phyloP scores from a whole-genome alignment of 2,329 filamentous ascomycete genomes.

The Hypoxylon sp. region DNA sequence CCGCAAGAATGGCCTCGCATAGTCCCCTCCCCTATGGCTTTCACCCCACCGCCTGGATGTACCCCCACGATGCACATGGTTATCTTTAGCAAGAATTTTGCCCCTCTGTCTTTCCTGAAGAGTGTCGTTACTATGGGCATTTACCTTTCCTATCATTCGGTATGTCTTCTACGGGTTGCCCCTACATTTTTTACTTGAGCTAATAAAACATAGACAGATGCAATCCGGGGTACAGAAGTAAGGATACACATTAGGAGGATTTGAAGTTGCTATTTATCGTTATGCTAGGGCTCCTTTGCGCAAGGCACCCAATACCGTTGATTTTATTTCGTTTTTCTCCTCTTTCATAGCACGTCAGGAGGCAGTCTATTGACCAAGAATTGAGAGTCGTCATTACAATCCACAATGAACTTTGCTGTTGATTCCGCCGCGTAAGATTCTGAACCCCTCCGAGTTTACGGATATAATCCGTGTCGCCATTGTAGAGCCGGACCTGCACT shows the following conservation, averaged over 20 bases:
- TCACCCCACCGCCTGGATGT: constrained; percentile 45
- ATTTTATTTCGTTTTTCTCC: not conserved
- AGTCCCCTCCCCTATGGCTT: constrained; percentile 50
- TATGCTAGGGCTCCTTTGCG: constrained; percentile 1
- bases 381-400: not conserved
- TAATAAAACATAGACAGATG: constrained; percentile 22
- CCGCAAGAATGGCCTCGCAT: constrained; percentile 32
- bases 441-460: not conserved
- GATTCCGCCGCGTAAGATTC: not conserved
- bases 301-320: not conserved
- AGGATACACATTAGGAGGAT: constrained; percentile 23
- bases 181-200: not conserved
- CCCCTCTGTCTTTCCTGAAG: constrained; percentile 1
- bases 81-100: constrained; percentile 47
- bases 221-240: constrained; percentile 13
- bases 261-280: constrained; percentile 10
- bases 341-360: not conserved
- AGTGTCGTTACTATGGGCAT: not conserved
- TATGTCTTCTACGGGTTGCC: constrained; percentile 18
- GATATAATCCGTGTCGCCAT: not conserved
- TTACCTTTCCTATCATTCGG: constrained; percentile 18
- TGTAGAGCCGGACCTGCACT: not conserved
- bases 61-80: constrained; percentile 47
- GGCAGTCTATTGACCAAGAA: not conserved
- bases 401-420: not conserved